Evolutionary conservation across 208 protist species (phyloP).

Genomic region (Crithidia expoeki): DNA sequence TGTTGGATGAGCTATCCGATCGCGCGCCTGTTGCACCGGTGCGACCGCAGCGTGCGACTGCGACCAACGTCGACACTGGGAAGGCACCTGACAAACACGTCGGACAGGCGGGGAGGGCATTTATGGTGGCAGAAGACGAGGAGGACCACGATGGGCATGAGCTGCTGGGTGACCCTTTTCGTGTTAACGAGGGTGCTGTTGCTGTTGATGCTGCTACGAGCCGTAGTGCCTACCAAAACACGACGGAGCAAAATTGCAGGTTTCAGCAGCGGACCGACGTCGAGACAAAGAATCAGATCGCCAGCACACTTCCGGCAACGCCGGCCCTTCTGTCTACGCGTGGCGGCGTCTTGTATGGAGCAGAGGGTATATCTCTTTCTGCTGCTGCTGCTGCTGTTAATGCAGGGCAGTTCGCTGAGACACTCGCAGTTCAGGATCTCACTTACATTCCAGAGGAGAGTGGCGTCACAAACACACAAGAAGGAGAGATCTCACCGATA

Average conservation of each 20-base stretch:
- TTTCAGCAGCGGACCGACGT: slow-evolving; percentile 2
- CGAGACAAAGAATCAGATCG: slow-evolving; percentile 2
- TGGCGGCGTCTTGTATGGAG: background rate
- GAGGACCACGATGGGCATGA: slow-evolving; percentile 6
- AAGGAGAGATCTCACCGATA: slow-evolving; percentile 3
- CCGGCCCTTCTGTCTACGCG: slow-evolving; percentile 5
- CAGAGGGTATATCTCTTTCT: background rate
- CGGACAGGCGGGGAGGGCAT: background rate
- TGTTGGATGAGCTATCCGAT: slow-evolving; percentile 24
- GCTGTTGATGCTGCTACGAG: background rate
- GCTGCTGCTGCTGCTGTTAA: background rate
- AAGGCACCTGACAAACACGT: background rate
- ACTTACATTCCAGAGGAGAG: slow-evolving; percentile 28
- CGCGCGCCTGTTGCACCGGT: slow-evolving; percentile 8
- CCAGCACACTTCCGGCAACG: slow-evolving; percentile 13
- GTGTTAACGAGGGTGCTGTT: background rate
- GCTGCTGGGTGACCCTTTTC: background rate
- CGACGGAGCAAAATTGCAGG: background rate
- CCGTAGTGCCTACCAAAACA: background rate
- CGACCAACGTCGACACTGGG: background rate
- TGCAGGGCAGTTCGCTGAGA: slow-evolving; percentile 10
- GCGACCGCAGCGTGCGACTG: background rate
- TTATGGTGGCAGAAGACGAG: background rate
- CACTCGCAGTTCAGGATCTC: slow-evolving; percentile 41
- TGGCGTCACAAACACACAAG: background rate